Conservation (phyloP, 2,329 filamentous ascomycete species). For the Hypoxylon sp. region DNA sequence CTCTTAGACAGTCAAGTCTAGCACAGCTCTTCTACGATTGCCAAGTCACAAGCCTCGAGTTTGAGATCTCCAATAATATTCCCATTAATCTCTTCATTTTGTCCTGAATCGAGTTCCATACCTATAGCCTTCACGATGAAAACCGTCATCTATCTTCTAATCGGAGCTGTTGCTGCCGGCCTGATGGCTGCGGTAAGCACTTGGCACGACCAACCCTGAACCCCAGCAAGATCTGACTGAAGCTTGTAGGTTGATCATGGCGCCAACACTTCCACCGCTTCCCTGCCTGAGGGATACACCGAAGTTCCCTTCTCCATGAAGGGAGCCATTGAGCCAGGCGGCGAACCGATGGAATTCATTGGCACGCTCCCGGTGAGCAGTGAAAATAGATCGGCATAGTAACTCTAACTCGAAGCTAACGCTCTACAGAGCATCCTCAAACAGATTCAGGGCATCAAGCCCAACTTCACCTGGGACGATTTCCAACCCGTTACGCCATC, state of each 20-base stretch:
- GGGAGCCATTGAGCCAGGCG: slow-evolving; percentile 31
- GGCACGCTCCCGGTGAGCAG: slow-evolving; percentile 27
- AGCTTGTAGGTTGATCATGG: neutral
- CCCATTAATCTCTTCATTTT: neutral
- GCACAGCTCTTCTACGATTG: neutral
- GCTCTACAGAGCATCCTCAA: slow-evolving; percentile 24
- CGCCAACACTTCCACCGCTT: neutral
- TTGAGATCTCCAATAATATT: neutral
- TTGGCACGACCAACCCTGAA: neutral
- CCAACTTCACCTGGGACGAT: slow-evolving; percentile 31
- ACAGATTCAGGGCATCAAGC: slow-evolving; percentile 33
- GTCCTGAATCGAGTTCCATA: neutral
- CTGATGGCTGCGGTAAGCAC: slow-evolving; percentile 15
- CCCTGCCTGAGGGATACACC: slow-evolving; percentile 31
- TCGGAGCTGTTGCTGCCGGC: neutral
- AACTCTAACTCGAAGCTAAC: neutral
- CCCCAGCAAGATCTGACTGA: neutral
- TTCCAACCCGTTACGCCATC: slow-evolving; percentile 8
- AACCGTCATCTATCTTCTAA: slow-evolving; percentile 17
- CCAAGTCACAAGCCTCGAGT: neutral
- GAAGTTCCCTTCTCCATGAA: slow-evolving; percentile 32
- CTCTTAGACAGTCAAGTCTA: neutral
- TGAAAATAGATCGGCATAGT: too few relatives aligned
- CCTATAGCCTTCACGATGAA: slow-evolving; percentile 20
- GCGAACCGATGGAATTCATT: slow-evolving; percentile 31